A percentile compares a stretch with the other conserved stretches of the same genome.
Conservation (phyloP, 495 filamentous ascomycete genomes). For the Lentithecium fluviatile region DNA sequence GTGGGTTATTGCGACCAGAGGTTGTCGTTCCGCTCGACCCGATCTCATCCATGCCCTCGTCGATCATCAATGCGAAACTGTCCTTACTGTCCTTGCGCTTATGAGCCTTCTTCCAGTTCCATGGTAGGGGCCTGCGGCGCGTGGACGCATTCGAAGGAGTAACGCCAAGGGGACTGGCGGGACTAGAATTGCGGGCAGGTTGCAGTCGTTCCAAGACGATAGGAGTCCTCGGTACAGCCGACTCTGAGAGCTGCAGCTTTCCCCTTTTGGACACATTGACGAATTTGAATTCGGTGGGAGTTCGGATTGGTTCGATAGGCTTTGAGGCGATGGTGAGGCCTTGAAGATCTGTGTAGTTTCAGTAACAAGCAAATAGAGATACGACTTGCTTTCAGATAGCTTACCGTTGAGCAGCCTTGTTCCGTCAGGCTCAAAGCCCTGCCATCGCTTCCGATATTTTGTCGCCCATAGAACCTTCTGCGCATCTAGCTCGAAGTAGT, state of each 20-base stretch:
- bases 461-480: constrained; percentile 28
- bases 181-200: background rate
- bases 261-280: constrained; percentile 16
- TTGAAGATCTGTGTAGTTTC: constrained; percentile 25
- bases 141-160: background rate
- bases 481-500: constrained; percentile 27
- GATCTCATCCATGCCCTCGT: constrained; percentile 15
- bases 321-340: constrained; percentile 9
- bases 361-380: background rate
- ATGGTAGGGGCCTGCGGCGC: constrained; percentile 10
- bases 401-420: constrained; percentile 20
- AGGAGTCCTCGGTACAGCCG: constrained; percentile 9
- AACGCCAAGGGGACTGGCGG: background rate
- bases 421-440: constrained; percentile 29
- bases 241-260: constrained; percentile 6
- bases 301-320: constrained; percentile 24
- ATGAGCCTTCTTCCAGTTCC: background rate
- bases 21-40: background rate
- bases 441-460: constrained; percentile 25
- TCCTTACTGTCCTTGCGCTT: constrained; percentile 24
- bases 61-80: constrained; percentile 30
- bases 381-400: background rate
- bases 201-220: constrained; percentile 19
- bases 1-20: constrained; percentile 1
- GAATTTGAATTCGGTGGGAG: constrained; percentile 24